These are phyloP conservation scores for Calendula officinalis DNA, from an alignment of 129 eudicot species.

Conservation along the genomic window DNA sequence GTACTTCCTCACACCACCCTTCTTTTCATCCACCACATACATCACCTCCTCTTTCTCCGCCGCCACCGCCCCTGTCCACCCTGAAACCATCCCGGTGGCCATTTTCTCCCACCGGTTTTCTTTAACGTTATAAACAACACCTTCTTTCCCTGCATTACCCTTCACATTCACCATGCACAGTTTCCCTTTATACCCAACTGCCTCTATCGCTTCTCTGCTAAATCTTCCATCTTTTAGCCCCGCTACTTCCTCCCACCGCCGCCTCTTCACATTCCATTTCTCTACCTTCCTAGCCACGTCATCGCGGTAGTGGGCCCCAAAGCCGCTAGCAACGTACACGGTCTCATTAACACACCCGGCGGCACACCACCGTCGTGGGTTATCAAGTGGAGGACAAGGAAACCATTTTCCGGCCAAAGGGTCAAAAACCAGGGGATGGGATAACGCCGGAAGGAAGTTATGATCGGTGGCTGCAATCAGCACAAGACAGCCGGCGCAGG, in stretches of 20 bases:
- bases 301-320: constrained; percentile 35
- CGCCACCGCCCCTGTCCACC: constrained; percentile 63
- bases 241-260: constrained; percentile 53
- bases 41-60: constrained; percentile 37
- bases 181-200: constrained; percentile 48
- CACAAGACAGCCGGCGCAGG: constrained; percentile 33
- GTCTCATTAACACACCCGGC: constrained; percentile 31
- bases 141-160: constrained; percentile 48
- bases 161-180: constrained; percentile 66
- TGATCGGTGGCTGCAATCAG: constrained; percentile 45
- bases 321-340: constrained; percentile 49
- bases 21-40: constrained; percentile 54
- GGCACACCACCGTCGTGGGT: constrained; percentile 61
- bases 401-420: constrained; percentile 44
- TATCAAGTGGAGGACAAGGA: constrained; percentile 40
- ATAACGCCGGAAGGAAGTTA: constrained; percentile 45
- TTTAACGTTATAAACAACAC: constrained; percentile 37
- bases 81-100: constrained; percentile 57
- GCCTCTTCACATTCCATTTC: constrained; percentile 51
- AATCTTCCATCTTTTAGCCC: constrained; percentile 44
- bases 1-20: constrained; percentile 48
- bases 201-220: constrained; percentile 60
- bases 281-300: constrained; percentile 51
- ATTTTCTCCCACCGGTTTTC: constrained; percentile 44
- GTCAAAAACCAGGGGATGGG: constrained; percentile 41